Base-by-base conservation (phyloP, 2,329 filamentous ascomycete genomes). In the Penicillium sp. region DNA sequence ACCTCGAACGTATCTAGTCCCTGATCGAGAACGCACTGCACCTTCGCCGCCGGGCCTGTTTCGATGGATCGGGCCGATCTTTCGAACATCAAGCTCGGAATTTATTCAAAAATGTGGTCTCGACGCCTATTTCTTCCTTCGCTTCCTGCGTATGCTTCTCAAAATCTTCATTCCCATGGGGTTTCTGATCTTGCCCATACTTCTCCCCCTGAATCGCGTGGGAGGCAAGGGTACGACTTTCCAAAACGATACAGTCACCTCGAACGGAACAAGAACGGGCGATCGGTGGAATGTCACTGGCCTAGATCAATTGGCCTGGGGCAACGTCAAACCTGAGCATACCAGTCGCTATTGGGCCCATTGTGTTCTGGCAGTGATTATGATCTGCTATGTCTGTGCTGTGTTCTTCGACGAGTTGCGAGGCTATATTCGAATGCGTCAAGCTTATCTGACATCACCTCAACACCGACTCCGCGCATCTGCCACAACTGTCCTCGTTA, bases 121-220 rank as follows among this genome's bases (percentile, higher is more conserved):
- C 8, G 93, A 98, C 66, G 90, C 91, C 62, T 98, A 95, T 72
- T 95, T 97, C 74, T 98, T 98, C 68, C 77, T 98, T 1, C 86
- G 94, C 53, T 98, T 95, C 63, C 79, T 90, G 26, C 83, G 85
- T 52, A 86, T 88, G 62, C 81, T 97, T 4, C 79, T 97, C 38
- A 84, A 95, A 64, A 95, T 98, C 53, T 97, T 98, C 66, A 73
- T 95, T 35, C 90, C 93, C 1, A 82, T 95, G 48, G 83, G 86
- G 9, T 57, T 81, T 26, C 63, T 96, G 43, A 84, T 95, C 27
- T 75, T 96, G 46, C 93, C 93, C 0, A 85, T 96, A 25, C 74
- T 98, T 38, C 73, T 97, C 2, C 90, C 93, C 0, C 68, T 98
- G 54, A 98, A 98, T 64, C 84, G 82, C 47, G 72, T 85, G 3